Evolutionary conservation across 305 asterid genomes (phyloP).

Genomic region (Andrographis paniculata): DNA sequence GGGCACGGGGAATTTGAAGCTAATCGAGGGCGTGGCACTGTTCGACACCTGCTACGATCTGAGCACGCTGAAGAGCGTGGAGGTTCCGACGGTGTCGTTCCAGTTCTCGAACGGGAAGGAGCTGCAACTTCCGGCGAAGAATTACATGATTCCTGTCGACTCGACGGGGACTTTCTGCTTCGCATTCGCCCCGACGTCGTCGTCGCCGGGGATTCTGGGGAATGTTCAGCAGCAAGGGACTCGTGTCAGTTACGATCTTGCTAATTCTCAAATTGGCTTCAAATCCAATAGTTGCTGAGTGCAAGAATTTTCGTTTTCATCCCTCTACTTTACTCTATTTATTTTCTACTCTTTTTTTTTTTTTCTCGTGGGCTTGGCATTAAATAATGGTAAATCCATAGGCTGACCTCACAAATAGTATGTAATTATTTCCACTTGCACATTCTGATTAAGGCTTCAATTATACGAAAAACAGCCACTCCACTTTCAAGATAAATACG

Average conservation of each 20-base stretch:
- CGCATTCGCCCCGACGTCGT: conserved; percentile 85
- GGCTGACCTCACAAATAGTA: too few species aligned
- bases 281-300: conserved; percentile 63
- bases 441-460: too few species aligned
- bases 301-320: too few species aligned
- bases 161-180: conserved; percentile 77
- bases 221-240: conserved; percentile 97
- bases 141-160: conserved; percentile 85
- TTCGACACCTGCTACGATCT: conserved; percentile 81
- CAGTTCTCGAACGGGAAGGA: conserved; percentile 69
- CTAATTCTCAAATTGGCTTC: conserved; percentile 58
- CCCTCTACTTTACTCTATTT: too few species aligned
- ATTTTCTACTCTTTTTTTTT: too few species aligned
- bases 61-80: conserved; percentile 61
- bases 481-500: too few species aligned
- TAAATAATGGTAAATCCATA: too few species aligned
- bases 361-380: too few species aligned
- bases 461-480: too few species aligned
- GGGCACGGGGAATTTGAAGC: conserved; percentile 48
- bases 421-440: too few species aligned
- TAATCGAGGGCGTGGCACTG: conserved; percentile 55
- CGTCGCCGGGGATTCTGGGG: conserved; percentile 66
- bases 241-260: conserved; percentile 79
- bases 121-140: conserved; percentile 70
- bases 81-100: conserved; percentile 90